A percentile compares a stretch with the other conserved stretches of the same genome.
These are phyloP conservation scores for Saccharomycopsis schoenii DNA, from an alignment of 805 yeast genomes.

Conservation along the genomic window DNA sequence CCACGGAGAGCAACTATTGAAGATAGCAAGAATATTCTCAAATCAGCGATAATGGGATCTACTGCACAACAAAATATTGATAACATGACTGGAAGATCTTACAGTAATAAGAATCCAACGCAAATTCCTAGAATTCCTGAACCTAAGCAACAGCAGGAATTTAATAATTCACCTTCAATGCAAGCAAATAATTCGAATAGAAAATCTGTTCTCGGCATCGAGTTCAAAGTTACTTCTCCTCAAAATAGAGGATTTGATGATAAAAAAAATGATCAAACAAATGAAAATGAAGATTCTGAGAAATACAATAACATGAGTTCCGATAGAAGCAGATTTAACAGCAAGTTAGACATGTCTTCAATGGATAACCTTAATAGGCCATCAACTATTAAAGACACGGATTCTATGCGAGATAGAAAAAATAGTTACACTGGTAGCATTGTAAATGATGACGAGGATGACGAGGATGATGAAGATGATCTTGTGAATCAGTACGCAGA, in stretches of 20 bases:
- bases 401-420: neutral
- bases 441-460: slow-evolving; percentile 9
- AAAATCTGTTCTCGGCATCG: slow-evolving; percentile 14
- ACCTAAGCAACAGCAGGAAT: neutral
- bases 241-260: slow-evolving; percentile 16
- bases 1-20: neutral
- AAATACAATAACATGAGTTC: slow-evolving; percentile 16
- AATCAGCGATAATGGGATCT: neutral
- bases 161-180: neutral
- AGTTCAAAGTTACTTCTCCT: slow-evolving; percentile 13
- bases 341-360: neutral
- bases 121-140: neutral
- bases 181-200: neutral
- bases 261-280: slow-evolving; percentile 5
- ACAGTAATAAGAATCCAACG: neutral
- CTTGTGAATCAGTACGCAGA: neutral
- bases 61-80: neutral
- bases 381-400: neutral
- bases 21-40: neutral
- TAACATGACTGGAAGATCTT: neutral
- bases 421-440: neutral
- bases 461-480: slow-evolving; percentile 23
- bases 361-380: slow-evolving; percentile 8
- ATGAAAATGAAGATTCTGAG: slow-evolving; percentile 13
- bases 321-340: neutral